Conservation (phyloP, 257 asterid genomes). For the Verbena officinalis region DNA sequence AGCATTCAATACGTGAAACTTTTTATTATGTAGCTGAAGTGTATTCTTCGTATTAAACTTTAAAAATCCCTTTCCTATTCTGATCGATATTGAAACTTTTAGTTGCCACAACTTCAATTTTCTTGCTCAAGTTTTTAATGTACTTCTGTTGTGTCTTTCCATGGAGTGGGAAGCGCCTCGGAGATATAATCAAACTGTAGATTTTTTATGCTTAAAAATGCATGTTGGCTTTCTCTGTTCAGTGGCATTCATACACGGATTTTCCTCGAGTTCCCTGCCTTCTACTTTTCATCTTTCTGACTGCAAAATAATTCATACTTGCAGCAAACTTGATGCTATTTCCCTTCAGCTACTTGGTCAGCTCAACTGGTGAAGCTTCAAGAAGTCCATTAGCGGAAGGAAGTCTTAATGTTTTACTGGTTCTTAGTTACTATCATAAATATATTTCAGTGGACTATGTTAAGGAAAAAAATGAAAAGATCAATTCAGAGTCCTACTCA, state of each 20-base stretch:
- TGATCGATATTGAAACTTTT: conserved; percentile 1
- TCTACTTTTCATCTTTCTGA: conserved; percentile 30
- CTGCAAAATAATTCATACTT: conserved; percentile 33
- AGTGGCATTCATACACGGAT: conserved; percentile 5
- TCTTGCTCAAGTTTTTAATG: conserved; percentile 7
- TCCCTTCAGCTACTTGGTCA: conserved; percentile 77
- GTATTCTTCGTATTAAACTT: background rate
- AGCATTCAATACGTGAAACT: conserved; percentile 21
- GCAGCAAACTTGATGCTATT: conserved; percentile 87
- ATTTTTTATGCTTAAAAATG: background rate
- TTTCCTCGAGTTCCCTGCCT: conserved; percentile 8
- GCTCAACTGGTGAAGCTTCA: conserved; percentile 80
- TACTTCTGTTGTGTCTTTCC: no score
- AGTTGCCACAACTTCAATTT: background rate
- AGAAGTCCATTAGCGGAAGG: conserved; percentile 76
- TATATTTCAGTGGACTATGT: conserved; percentile 53
- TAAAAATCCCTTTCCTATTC: background rate
- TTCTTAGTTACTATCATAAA: conserved; percentile 75
- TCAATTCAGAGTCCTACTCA: conserved; percentile 48
- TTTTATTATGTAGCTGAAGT: conserved; percentile 18
- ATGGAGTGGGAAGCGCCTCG: no score
- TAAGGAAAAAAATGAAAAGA: conserved; percentile 54
- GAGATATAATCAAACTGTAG: background rate
- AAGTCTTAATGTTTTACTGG: conserved; percentile 83
- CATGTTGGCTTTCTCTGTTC: conserved; percentile 14